Evolutionary conservation across 1,139 yeast genomes (phyloP).

Genomic region (Hanseniaspora uvarum): DNA sequence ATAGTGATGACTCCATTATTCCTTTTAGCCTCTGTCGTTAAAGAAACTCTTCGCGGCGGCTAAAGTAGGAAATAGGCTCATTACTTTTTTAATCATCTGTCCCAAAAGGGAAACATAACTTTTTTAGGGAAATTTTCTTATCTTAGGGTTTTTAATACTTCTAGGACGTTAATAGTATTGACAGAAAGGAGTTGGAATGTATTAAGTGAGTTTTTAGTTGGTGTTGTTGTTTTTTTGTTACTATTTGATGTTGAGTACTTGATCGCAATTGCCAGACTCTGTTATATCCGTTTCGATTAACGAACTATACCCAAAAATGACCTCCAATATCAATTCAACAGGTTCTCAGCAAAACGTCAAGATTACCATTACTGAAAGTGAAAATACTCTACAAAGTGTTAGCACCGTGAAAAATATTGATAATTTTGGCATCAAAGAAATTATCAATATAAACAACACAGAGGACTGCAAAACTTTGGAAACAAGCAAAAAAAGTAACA

Average conservation of each 20-base stretch:
- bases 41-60: not conserved
- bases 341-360: not conserved
- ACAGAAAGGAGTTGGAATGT: too few relatives aligned
- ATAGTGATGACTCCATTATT: too few relatives aligned
- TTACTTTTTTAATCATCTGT: not conserved
- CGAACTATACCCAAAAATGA: too few relatives aligned
- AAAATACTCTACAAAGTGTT: not conserved
- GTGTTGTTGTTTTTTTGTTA: too few relatives aligned
- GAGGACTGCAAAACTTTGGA: not conserved
- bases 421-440: not conserved
- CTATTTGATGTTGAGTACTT: too few relatives aligned
- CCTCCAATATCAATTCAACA: not conserved
- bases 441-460: not conserved
- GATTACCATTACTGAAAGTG: not conserved
- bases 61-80: too few relatives aligned
- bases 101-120: not conserved
- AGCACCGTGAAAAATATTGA: slow-evolving; percentile 2
- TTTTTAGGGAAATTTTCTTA: not conserved
- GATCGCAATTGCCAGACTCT: not conserved
- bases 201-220: too few relatives aligned
- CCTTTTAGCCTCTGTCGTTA: too few relatives aligned
- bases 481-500: not conserved
- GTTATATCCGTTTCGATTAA: too few relatives aligned
- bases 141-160: not conserved
- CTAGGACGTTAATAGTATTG: not conserved